phyloP scores from a whole-genome alignment of 441 rosid genomes.

The Heliophila coronopifolia region DNA sequence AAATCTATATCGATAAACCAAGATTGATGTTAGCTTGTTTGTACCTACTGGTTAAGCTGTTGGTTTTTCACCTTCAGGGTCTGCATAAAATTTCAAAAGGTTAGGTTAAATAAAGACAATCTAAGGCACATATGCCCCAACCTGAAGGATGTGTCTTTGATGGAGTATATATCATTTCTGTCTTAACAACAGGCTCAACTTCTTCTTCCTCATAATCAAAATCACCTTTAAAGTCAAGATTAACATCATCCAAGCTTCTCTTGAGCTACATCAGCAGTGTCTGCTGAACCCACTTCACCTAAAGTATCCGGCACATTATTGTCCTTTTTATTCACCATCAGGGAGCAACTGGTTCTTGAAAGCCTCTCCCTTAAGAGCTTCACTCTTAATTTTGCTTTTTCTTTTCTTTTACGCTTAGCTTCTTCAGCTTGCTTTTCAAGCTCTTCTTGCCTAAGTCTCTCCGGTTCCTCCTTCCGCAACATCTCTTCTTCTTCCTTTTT shows the following conservation, averaged over 20 bases:
- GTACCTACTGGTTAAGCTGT: constrained; percentile 20
- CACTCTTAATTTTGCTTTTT: constrained; percentile 90
- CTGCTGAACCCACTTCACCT: constrained; percentile 37
- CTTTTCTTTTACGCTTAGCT: constrained; percentile 80
- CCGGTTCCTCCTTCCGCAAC: constrained; percentile 87
- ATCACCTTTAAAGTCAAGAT: constrained; percentile 64
- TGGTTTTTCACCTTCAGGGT: constrained; percentile 32
- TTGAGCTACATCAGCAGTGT: constrained; percentile 36
- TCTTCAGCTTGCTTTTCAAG: constrained; percentile 91
- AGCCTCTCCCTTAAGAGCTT: constrained; percentile 77
- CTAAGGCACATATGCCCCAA: no score
- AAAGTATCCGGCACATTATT: constrained; percentile 29
- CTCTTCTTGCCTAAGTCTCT: constrained; percentile 74
- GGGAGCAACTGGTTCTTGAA: constrained; percentile 77
- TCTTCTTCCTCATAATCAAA: constrained; percentile 83
- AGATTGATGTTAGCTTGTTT: constrained; percentile 25
- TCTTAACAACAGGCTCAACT: constrained; percentile 44
- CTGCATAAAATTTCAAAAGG: constrained; percentile 23
- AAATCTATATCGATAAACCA: no score
- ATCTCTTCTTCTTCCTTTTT: constrained; percentile 87
- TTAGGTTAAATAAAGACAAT: background rate
- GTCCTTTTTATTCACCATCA: no score
- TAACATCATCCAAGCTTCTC: constrained; percentile 88
- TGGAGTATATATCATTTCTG: constrained; percentile 39
- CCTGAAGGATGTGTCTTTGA: constrained; percentile 41